Percentiles rank a stretch among this genome's conserved stretches.
These are phyloP conservation scores for Geosiphon pyriformis DNA, from an alignment of 192 early-diverging fungal genomes.

Conservation along the genomic window DNA sequence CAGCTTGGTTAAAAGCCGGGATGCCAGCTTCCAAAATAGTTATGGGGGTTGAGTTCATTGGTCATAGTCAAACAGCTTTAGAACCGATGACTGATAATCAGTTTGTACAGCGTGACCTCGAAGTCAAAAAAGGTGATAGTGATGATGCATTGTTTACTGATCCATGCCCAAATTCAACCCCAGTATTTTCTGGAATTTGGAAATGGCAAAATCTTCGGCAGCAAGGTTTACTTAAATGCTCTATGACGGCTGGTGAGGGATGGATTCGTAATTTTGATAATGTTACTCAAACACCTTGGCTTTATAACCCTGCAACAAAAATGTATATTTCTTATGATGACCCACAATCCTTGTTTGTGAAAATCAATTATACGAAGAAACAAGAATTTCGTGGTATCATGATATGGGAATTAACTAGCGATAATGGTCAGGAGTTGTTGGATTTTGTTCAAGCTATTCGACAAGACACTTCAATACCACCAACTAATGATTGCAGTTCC, in stretches of 20 bases:
- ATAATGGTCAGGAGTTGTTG: slow-evolving; percentile 35
- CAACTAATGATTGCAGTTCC: slow-evolving; percentile 19
- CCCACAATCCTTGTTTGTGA: slow-evolving; percentile 53
- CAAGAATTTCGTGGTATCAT: slow-evolving; percentile 60
- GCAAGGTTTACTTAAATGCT: slow-evolving; percentile 41
- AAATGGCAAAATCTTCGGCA: slow-evolving; percentile 59
- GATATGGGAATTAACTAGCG: slow-evolving; percentile 49
- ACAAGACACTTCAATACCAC: slow-evolving; percentile 27
- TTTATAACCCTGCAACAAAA: slow-evolving; percentile 58
- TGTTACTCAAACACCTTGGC: slow-evolving; percentile 61
- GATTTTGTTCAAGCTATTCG: slow-evolving; percentile 27
- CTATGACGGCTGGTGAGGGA: slow-evolving; percentile 29
- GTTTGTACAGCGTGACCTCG: slow-evolving; percentile 30
- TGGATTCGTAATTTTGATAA: slow-evolving; percentile 65
- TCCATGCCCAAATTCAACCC: slow-evolving; percentile 42
- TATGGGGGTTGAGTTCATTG: slow-evolving; percentile 59
- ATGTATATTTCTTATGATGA: slow-evolving; percentile 78
- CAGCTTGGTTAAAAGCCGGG: slow-evolving; percentile 50
- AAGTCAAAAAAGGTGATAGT: slow-evolving; percentile 44
- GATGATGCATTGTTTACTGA: slow-evolving; percentile 52
- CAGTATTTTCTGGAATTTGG: slow-evolving; percentile 57
- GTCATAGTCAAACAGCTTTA: slow-evolving; percentile 37
- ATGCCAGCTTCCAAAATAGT: slow-evolving; percentile 58
- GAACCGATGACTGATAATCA: slow-evolving; percentile 8
- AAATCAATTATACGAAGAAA: slow-evolving; percentile 50